Evolutionary conservation across 148 eudicot species (phyloP).

Genomic region (Linanthus parryae): DNA sequence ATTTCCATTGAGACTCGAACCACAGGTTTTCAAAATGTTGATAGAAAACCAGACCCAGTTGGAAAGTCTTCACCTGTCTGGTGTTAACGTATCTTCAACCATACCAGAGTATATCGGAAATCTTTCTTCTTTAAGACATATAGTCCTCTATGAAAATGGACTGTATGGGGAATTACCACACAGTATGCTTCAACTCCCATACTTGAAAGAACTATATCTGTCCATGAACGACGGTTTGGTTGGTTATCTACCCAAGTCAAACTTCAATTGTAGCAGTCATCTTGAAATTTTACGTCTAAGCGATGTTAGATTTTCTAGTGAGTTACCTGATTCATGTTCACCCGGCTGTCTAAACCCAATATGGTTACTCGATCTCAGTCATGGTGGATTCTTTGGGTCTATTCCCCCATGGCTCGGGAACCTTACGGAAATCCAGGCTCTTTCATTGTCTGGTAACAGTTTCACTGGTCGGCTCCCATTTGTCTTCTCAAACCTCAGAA

Average conservation of each 20-base stretch:
- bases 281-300: slow-evolving; percentile 3
- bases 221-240: not conserved
- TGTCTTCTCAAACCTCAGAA: no score
- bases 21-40: no score
- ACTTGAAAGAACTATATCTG: not conserved
- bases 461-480: not conserved
- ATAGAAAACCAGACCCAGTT: not conserved
- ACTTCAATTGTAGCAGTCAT: slow-evolving; percentile 14
- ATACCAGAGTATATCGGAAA: no score
- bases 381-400: not conserved
- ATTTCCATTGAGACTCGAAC: no score
- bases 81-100: no score
- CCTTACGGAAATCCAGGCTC: not conserved
- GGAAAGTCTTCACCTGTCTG: not conserved
- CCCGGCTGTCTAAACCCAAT: slow-evolving; percentile 8
- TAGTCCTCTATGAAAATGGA: no score
- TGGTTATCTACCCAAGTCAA: not conserved
- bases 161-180: slow-evolving; percentile 11
- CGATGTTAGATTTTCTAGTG: not conserved
- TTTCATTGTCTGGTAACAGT: not conserved
- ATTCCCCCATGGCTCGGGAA: not conserved
- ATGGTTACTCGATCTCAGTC: not conserved
- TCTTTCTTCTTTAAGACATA: no score
- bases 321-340: slow-evolving; percentile 17
- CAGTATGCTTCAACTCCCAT: slow-evolving; percentile 15